Evolutionary conservation across 202 grass and related monocot genomes (phyloP).

Genomic region (Zoysia matrella): DNA sequence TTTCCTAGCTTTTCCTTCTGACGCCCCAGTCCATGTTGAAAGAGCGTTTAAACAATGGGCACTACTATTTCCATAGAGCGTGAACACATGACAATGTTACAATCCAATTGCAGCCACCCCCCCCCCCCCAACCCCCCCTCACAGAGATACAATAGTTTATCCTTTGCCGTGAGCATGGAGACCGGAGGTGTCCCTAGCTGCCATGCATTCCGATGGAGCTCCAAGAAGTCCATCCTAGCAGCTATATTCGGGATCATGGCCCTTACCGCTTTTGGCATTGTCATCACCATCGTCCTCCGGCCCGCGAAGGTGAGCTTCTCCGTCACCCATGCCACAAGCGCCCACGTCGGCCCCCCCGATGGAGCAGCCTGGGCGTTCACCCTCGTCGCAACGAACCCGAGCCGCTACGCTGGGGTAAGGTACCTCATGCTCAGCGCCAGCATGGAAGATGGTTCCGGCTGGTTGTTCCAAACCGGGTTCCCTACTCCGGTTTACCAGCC

Average conservation of each 20-base stretch:
- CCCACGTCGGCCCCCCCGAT: background rate
- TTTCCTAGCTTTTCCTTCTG: no score
- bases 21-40: no score
- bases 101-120: no score
- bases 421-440: slow-evolving; percentile 2
- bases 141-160: no score
- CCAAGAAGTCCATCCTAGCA: background rate
- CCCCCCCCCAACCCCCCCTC: no score
- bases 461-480: background rate
- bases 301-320: background rate
- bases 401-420: background rate
- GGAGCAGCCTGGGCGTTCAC: background rate
- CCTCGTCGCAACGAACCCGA: background rate
- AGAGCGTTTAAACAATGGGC: no score
- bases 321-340: background rate
- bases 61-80: no score
- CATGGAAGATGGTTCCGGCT: background rate
- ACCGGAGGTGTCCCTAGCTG: background rate
- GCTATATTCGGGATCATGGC: background rate
- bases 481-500: background rate
- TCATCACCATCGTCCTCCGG: background rate
- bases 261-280: no score
- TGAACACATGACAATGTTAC: no score
- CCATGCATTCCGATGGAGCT: background rate
- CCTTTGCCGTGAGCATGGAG: background rate